A percentile compares a stretch with the other conserved stretches of the same genome.
These are phyloP conservation scores for Teratosphaeria destructans DNA, from an alignment of 2,329 filamentous ascomycete genomes.

Conservation along the genomic window DNA sequence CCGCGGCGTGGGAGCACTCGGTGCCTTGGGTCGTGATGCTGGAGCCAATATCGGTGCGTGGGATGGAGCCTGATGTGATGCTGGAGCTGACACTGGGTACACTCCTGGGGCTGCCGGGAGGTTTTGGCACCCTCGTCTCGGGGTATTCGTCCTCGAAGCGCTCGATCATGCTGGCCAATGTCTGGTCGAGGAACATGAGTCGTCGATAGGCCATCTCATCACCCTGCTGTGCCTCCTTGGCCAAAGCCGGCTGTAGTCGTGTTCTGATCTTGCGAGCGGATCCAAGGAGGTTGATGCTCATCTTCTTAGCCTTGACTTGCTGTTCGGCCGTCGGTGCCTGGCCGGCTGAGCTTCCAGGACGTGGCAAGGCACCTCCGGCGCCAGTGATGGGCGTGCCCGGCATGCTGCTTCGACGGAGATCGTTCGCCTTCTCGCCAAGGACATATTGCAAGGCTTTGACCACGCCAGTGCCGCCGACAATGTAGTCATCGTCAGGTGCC, in stretches of 20 bases:
- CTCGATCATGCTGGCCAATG: conserved; percentile 81
- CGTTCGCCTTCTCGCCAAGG: conserved; percentile 63
- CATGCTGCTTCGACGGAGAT: conserved; percentile 28
- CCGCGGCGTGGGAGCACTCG: conserved; percentile 13
- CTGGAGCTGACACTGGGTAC: neutral
- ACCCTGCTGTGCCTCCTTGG: conserved; percentile 57
- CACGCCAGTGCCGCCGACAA: conserved; percentile 89
- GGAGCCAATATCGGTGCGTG: conserved; percentile 1
- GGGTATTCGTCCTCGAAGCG: conserved; percentile 96
- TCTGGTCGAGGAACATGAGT: conserved; percentile 77
- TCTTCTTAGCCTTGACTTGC: conserved; percentile 66
- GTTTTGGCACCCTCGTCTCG: conserved; percentile 55
- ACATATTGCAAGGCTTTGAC: conserved; percentile 90
- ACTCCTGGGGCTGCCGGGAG: conserved; percentile 1
- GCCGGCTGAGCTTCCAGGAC: conserved; percentile 18
- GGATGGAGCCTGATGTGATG: neutral
- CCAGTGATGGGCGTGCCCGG: conserved; percentile 30
- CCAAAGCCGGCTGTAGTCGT: conserved; percentile 72
- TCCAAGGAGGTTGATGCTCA: conserved; percentile 80
- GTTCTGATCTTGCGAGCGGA: conserved; percentile 81
- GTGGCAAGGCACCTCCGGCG: conserved; percentile 30
- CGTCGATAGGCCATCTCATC: conserved; percentile 72
- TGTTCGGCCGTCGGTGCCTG: conserved; percentile 19
- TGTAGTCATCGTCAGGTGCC: conserved; percentile 84
- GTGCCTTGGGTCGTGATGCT: conserved; percentile 5